phyloP scores from a whole-genome alignment of 441 rosid species.

The Melastoma candidum region DNA sequence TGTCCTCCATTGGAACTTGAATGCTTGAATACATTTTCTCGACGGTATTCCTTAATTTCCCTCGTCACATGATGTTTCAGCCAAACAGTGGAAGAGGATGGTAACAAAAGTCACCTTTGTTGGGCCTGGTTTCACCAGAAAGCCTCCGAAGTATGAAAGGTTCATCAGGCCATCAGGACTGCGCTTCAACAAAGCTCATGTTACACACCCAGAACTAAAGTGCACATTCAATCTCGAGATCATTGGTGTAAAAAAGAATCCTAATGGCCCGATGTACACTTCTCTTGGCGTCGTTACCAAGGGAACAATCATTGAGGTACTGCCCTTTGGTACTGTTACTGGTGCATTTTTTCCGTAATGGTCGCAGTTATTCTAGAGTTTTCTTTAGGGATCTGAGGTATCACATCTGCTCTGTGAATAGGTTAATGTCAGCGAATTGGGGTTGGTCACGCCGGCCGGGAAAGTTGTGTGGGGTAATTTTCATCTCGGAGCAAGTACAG shows the following conservation, averaged over 20 bases:
- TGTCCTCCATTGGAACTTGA: no score
- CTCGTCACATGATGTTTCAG: constrained; percentile 24
- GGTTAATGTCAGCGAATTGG: constrained; percentile 94
- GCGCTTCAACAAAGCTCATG: constrained; percentile 82
- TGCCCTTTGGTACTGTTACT: neutral
- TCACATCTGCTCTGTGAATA: constrained; percentile 10
- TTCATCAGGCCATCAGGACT: constrained; percentile 92
- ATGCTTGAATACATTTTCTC: no score
- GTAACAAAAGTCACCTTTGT: constrained; percentile 81
- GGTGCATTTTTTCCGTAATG: no score
- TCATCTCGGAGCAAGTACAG: neutral
- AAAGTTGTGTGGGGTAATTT: constrained; percentile 92
- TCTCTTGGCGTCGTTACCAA: constrained; percentile 90
- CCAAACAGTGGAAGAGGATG: constrained; percentile 93
- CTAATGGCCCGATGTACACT: constrained; percentile 89
- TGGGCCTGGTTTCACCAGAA: constrained; percentile 86
- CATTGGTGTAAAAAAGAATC: constrained; percentile 86
- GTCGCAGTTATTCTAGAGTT: no score
- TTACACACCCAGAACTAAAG: constrained; percentile 88
- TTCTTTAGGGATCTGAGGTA: no score
- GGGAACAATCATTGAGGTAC: constrained; percentile 92
- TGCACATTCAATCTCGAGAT: constrained; percentile 87
- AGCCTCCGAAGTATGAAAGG: constrained; percentile 96
- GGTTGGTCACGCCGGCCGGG: constrained; percentile 89
- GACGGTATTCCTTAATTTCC: no score